Percentiles rank a stretch among this genome's conserved stretches.
These are phyloP conservation scores for Aspergillus sp. DNA, from an alignment of 2,329 filamentous ascomycete genomes.

Conservation along the genomic window DNA sequence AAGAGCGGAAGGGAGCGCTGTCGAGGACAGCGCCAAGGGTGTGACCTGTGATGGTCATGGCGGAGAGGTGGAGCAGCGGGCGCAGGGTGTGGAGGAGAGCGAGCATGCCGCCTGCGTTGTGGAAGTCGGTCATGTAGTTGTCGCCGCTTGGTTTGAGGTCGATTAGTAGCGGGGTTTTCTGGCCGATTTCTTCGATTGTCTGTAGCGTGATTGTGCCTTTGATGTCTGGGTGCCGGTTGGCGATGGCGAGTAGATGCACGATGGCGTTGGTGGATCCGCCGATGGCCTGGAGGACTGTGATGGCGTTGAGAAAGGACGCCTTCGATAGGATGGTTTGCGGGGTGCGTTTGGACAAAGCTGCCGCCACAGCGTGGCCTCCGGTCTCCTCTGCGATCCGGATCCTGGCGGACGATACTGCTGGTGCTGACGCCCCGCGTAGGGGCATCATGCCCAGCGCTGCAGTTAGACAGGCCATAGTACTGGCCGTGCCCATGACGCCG, in stretches of 20 bases:
- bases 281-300: slow-evolving; percentile 53
- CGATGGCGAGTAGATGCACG: slow-evolving; percentile 54
- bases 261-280: slow-evolving; percentile 57
- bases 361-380: slow-evolving; percentile 48
- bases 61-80: slow-evolving; percentile 46
- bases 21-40: slow-evolving; percentile 48
- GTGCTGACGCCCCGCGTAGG: slow-evolving; percentile 50
- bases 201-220: slow-evolving; percentile 45
- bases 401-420: slow-evolving; percentile 52
- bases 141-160: slow-evolving; percentile 55
- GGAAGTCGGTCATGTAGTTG: slow-evolving; percentile 56
- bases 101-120: slow-evolving; percentile 53
- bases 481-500: slow-evolving; percentile 58
- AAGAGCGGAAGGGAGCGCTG: slow-evolving; percentile 39
- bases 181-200: slow-evolving; percentile 49
- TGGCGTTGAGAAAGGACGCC: slow-evolving; percentile 53
- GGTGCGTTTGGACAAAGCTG: slow-evolving; percentile 35
- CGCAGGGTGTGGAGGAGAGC: slow-evolving; percentile 46
- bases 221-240: slow-evolving; percentile 50
- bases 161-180: slow-evolving; percentile 46
- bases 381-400: slow-evolving; percentile 55
- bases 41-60: slow-evolving; percentile 47
- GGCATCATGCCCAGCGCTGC: slow-evolving; percentile 55
- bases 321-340: slow-evolving; percentile 46
- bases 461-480: slow-evolving; percentile 56